phyloP scores from a whole-genome alignment of 352 stramenopile species.

The Thalassiosira hispida region DNA sequence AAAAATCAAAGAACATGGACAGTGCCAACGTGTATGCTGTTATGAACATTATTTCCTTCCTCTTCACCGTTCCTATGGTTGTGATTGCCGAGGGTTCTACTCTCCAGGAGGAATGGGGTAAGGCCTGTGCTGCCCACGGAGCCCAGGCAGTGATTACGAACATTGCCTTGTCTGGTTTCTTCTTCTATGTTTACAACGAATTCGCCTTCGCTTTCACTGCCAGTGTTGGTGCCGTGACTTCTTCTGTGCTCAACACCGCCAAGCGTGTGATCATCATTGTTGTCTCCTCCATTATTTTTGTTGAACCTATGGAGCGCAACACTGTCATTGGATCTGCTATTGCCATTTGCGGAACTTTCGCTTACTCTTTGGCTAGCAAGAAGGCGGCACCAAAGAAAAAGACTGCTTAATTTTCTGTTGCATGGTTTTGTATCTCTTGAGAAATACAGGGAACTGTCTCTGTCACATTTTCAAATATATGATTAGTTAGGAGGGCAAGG shows the following conservation, averaged over 20 bases:
- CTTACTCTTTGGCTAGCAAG: constrained; percentile 82
- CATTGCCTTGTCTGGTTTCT: constrained; percentile 82
- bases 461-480: no score
- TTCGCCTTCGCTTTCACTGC: constrained; percentile 87
- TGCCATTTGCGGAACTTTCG: constrained; percentile 85
- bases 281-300: constrained; percentile 85
- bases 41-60: constrained; percentile 86
- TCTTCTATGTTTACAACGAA: constrained; percentile 89
- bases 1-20: constrained; percentile 85
- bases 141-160: constrained; percentile 77
- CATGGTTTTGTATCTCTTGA: no score
- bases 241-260: constrained; percentile 88
- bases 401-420: constrained; percentile 43
- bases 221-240: constrained; percentile 86
- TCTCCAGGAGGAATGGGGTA: constrained; percentile 64
- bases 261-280: constrained; percentile 90
- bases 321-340: constrained; percentile 85
- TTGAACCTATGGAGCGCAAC: constrained; percentile 85
- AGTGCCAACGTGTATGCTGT: constrained; percentile 84
- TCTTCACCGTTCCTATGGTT: constrained; percentile 82
- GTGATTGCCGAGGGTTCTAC: constrained; percentile 74
- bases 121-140: constrained; percentile 64
- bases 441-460: no score
- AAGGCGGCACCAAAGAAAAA: constrained; percentile 62
- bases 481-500: background rate